Evolutionary conservation across 768 basidiomycete species (phyloP).

Genomic region (Tricholomella constricta): DNA sequence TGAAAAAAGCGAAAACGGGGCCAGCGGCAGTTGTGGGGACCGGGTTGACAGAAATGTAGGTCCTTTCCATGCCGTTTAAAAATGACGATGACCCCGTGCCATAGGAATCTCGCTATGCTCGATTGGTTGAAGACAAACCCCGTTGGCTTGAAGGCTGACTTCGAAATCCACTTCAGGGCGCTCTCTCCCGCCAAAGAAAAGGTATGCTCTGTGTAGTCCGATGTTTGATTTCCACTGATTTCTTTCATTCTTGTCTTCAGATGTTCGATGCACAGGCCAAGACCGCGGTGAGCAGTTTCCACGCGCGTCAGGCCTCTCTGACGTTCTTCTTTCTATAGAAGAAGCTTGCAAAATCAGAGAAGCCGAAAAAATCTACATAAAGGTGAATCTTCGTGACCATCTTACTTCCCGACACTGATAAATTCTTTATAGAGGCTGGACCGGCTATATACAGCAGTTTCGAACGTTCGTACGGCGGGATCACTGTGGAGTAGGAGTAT

Average conservation of each 20-base stretch:
- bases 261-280: neutral
- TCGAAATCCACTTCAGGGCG: constrained; percentile 4
- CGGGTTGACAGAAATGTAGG: constrained; percentile 9
- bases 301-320: no score
- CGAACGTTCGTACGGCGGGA: no score
- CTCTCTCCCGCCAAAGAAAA: neutral
- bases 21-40: constrained; percentile 2
- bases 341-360: no score
- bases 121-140: constrained; percentile 9
- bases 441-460: no score
- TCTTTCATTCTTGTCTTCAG: neutral
- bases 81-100: neutral
- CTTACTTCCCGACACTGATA: no score
- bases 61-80: neutral
- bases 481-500: no score
- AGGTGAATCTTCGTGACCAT: no score
- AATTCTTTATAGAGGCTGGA: no score
- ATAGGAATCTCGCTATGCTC: constrained; percentile 13
- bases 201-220: neutral
- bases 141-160: constrained; percentile 1
- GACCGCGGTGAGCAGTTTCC: neutral
- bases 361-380: no score
- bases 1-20: constrained; percentile 3
- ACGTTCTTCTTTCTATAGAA: no score
- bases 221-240: neutral